These are phyloP conservation scores for Tulasnella sp. DNA, from an alignment of 768 basidiomycete genomes.

Conservation along the genomic window DNA sequence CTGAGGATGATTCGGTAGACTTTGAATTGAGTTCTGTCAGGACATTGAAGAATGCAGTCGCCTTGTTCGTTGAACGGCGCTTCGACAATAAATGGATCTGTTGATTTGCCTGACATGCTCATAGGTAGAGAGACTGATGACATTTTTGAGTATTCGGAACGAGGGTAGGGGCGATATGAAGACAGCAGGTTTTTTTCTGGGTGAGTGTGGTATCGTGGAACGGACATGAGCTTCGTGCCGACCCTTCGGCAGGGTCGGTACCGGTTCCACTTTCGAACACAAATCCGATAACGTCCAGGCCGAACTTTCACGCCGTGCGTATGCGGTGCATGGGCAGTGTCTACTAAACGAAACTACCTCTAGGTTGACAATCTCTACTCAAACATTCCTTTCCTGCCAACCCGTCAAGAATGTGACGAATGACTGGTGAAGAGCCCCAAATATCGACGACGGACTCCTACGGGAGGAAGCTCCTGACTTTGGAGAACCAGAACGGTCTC, in stretches of 20 bases:
- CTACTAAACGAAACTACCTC: not conserved
- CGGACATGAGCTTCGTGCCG: not conserved
- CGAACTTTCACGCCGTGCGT: not conserved
- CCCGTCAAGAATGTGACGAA: not conserved
- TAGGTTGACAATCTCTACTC: not conserved
- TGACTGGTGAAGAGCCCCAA: not conserved
- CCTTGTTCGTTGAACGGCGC: slow-evolving; percentile 18
- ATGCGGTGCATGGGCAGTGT: not conserved
- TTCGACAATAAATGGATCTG: not conserved
- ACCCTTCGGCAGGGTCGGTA: not conserved
- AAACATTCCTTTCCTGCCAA: not conserved
- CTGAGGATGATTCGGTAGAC: slow-evolving; percentile 45
- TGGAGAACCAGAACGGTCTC: slow-evolving; percentile 90
- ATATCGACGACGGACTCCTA: not conserved
- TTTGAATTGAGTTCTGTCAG: slow-evolving; percentile 41
- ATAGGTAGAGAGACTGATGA: not conserved
- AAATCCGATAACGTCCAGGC: not conserved
- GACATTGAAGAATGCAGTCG: slow-evolving; percentile 45
- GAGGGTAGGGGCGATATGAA: not conserved
- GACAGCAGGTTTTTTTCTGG: not conserved
- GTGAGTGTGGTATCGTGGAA: not conserved
- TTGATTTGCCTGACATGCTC: not conserved
- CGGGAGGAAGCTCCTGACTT: slow-evolving; percentile 39
- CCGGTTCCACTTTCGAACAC: too few species aligned
- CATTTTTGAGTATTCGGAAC: not conserved